These are phyloP conservation scores for Botrytis pseudocinerea DNA, from an alignment of 2,329 filamentous ascomycete genomes.

Conservation along the genomic window DNA sequence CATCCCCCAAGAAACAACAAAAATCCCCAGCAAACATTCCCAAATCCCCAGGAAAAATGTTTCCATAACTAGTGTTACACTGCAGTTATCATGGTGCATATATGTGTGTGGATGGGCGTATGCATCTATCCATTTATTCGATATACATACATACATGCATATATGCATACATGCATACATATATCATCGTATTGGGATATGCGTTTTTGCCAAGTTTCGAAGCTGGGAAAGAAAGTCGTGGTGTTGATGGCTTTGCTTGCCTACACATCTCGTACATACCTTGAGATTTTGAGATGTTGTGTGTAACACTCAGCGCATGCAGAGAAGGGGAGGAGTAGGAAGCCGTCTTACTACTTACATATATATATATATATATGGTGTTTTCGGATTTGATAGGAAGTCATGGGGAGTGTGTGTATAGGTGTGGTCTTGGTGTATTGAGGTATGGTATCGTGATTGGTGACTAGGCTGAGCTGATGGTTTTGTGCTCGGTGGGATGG, in stretches of 20 bases:
- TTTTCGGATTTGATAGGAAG: not conserved
- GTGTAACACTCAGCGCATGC: too few species aligned
- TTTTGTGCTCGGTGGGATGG: not conserved
- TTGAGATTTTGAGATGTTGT: too few species aligned
- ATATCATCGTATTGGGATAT: not conserved
- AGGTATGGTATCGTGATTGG: not conserved
- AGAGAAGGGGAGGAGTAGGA: not conserved
- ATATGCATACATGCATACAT: too few species aligned
- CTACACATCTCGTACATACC: not conserved
- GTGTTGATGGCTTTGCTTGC: not conserved
- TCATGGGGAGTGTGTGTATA: not conserved
- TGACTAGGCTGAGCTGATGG: not conserved
- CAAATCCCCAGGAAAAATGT: not conserved
- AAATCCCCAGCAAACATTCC: not conserved
- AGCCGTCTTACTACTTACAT: constrained; percentile 7
- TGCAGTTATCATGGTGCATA: not conserved
- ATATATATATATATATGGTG: not conserved
- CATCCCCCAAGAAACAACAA: too few species aligned
- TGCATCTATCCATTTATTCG: not conserved
- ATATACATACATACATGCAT: too few species aligned
- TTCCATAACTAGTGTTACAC: not conserved
- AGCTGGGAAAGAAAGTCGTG: not conserved
- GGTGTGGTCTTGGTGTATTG: not conserved
- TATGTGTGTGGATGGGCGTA: not conserved
- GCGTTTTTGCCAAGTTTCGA: not conserved